phyloP scores from a whole-genome alignment of 2,329 filamentous ascomycete genomes.

The Cadophora malorum region DNA sequence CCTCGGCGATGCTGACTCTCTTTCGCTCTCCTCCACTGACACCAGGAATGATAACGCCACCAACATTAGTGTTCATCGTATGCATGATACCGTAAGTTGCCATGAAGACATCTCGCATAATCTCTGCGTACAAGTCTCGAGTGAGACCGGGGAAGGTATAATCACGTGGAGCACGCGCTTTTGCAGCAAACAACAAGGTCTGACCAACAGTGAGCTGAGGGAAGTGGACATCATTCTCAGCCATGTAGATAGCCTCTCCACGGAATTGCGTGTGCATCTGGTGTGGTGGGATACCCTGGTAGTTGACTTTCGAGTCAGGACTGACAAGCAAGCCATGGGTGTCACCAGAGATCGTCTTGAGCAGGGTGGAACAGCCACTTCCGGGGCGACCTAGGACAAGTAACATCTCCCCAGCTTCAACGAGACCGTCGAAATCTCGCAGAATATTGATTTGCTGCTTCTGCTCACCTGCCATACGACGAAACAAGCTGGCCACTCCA shows the following conservation, averaged over 20 bases:
- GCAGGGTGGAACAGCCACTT: conserved; percentile 64
- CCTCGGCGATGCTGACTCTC: conserved; percentile 81
- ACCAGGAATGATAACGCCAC: conserved; percentile 71
- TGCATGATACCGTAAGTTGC: conserved; percentile 75
- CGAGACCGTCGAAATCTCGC: conserved; percentile 64
- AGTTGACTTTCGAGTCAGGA: conserved; percentile 59
- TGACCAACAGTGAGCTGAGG: conserved; percentile 77
- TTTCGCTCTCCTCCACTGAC: conserved; percentile 75
- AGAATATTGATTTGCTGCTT: conserved; percentile 60
- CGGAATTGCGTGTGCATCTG: conserved; percentile 59
- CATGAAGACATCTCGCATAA: conserved; percentile 61
- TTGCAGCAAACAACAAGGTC: conserved; percentile 74
- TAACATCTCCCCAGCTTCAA: conserved; percentile 68
- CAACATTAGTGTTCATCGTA: conserved; percentile 73
- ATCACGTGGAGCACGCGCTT: conserved; percentile 69
- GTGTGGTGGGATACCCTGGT: conserved; percentile 62
- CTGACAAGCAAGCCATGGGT: conserved; percentile 61
- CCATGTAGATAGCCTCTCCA: conserved; percentile 73
- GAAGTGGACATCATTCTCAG: conserved; percentile 73
- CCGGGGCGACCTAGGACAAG: conserved; percentile 70
- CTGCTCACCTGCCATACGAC: conserved; percentile 58
- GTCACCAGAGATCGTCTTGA: conserved; percentile 62
- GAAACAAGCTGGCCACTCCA: conserved; percentile 50
- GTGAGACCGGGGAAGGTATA: conserved; percentile 41
- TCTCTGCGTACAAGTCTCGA: conserved; percentile 56